Base-by-base conservation (phyloP, 352 stramenopile genomes). In the Pythium aquatile region DNA sequence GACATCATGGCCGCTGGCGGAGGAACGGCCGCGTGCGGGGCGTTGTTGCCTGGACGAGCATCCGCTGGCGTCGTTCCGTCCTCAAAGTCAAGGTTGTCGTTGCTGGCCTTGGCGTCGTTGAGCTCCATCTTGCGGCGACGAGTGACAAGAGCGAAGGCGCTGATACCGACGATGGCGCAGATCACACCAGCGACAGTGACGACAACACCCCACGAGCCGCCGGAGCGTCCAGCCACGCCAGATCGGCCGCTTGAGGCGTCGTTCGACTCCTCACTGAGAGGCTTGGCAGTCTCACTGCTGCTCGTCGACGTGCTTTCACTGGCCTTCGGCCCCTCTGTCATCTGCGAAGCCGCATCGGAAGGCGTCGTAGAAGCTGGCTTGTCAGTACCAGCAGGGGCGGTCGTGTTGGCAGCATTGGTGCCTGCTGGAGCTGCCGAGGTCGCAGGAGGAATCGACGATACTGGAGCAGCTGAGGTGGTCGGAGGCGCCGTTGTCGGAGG, bases 21-120 rank as follows among this genome's bases (percentile, higher is more conserved):
- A 5, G 44, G 53, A 24, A 11, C 32, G 8, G 29, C 30, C 17
- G 51, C 9, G 42, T 29, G 28, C 8, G 7, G 13, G 37, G 35
- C 30, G 28, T 29, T 63, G 17, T 30, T 28, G 5, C 28, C 28
- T 14, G 29, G 39, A 42, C 55, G 62, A 1, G 16, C 55, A 26
- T 68, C 62, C 24, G 54, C 54, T 8, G 62, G 62, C 33, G 62
- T 68, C 33, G 54, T 55, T 33, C 62, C 53, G 28, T 56, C 42
- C 28, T 68, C 62, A 44, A 68, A 68, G 47, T 68, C 62, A 7
- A 68, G 37, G 55, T 53, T 63, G 47, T 46, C 53, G 32, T 57
- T 68, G 62, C 33, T 60, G 6, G 24, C 39, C 60, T 66, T 66
- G 51, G 49, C 39, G 39, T 66, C 60, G 2, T 60, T 29, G 3